Percentiles rank a stretch among this genome's conserved stretches.
Evolutionary conservation across 2,329 filamentous ascomycete genomes (phyloP).

Genomic region (Diaporthe eres): DNA sequence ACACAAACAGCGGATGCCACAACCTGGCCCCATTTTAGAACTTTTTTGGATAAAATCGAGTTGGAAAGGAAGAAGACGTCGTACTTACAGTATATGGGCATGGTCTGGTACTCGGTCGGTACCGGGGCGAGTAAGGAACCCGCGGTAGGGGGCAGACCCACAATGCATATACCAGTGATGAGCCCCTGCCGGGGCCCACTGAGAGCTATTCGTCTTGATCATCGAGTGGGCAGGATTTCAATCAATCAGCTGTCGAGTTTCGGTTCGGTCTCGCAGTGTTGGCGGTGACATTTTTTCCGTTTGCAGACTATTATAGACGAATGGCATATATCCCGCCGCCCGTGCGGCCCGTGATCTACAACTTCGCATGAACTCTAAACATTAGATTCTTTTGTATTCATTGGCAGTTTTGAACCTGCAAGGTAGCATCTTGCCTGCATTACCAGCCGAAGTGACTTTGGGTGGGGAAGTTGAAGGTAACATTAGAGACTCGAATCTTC

Average conservation of each 20-base stretch:
- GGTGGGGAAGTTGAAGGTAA: not conserved
- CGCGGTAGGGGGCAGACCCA: not conserved
- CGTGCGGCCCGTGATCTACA: not conserved
- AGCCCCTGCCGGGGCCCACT: too few relatives aligned
- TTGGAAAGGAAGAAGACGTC: not conserved
- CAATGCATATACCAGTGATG: too few relatives aligned
- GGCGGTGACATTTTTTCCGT: too few relatives aligned
- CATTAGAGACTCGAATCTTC: not conserved
- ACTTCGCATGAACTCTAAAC: not conserved
- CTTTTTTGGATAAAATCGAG: not conserved
- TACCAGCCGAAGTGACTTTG: not conserved
- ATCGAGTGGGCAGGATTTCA: too few relatives aligned
- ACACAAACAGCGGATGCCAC: not conserved
- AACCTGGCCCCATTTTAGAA: not conserved
- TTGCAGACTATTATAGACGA: too few relatives aligned
- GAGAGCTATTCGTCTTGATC: too few relatives aligned
- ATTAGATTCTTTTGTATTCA: too few relatives aligned
- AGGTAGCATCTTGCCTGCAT: not conserved
- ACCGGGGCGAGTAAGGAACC: not conserved
- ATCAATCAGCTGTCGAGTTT: too few relatives aligned
- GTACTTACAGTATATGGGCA: slow-evolving; percentile 6
- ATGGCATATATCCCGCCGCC: not conserved
- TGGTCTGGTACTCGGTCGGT: slow-evolving; percentile 1
- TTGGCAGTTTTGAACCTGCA: not conserved
- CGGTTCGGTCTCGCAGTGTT: too few relatives aligned